Conservation (phyloP, 2,329 filamentous ascomycete genomes). For the Akanthomyces muscarius region DNA sequence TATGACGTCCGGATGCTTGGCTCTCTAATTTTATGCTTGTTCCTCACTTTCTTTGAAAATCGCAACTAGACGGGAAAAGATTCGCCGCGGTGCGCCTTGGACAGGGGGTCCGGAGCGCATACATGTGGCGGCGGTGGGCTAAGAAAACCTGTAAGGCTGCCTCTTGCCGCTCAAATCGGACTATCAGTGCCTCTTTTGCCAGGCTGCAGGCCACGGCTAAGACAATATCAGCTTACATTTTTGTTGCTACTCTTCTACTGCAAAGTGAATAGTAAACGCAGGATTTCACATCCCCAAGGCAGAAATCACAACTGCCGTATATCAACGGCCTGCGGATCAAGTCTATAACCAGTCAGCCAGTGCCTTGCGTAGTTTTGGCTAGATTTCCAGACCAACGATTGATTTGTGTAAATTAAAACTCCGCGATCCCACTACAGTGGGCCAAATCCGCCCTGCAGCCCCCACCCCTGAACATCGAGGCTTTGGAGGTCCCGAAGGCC, state of each 20-base stretch:
- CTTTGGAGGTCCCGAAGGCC: too few relatives aligned
- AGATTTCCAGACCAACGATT: not conserved
- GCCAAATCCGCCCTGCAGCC: not conserved
- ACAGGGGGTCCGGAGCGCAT: not conserved
- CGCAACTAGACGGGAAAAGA: not conserved
- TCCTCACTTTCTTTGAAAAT: not conserved
- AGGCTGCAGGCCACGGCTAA: not conserved
- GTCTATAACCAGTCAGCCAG: not conserved
- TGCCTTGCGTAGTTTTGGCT: not conserved
- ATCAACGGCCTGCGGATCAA: not conserved
- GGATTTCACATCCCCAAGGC: not conserved
- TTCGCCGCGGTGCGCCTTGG: not conserved
- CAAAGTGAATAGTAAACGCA: not conserved
- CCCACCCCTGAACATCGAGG: not conserved
- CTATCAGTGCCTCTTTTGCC: not conserved
- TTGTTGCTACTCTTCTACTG: not conserved
- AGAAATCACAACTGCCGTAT: not conserved
- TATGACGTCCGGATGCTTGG: not conserved
- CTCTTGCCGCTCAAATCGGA: not conserved
- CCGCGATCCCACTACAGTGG: slow-evolving; percentile 1
- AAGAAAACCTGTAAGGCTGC: not conserved
- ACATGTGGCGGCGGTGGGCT: not conserved
- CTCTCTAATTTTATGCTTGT: slow-evolving; percentile 1
- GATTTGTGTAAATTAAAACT: not conserved
- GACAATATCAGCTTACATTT: not conserved